Evolutionary conservation across 2,329 filamentous ascomycete genomes (phyloP).

Genomic region (Drechslerella dactyloides): DNA sequence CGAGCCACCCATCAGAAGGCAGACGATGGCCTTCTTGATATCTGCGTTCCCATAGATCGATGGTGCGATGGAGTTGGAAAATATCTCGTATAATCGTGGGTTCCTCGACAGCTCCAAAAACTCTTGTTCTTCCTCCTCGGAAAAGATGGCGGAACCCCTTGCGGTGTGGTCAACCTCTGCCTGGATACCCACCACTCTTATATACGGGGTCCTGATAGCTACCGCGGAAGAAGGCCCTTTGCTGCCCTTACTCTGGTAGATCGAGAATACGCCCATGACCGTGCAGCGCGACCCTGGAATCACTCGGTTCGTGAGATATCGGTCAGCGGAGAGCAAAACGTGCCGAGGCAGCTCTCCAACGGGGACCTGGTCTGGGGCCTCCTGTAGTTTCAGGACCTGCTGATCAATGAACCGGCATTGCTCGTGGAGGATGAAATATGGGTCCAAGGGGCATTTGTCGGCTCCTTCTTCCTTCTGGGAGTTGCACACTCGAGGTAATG

Average conservation of each 20-base stretch:
- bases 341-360: slow-evolving; percentile 95
- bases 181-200: slow-evolving; percentile 89
- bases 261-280: slow-evolving; percentile 96
- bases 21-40: slow-evolving; percentile 97
- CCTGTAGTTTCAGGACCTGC: slow-evolving; percentile 96
- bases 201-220: slow-evolving; percentile 92
- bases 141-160: slow-evolving; percentile 82
- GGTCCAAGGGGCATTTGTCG: slow-evolving; percentile 85
- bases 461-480: slow-evolving; percentile 67
- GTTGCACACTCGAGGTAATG: slow-evolving; percentile 79
- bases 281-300: slow-evolving; percentile 94
- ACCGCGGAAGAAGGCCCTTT: slow-evolving; percentile 83
- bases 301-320: slow-evolving; percentile 92
- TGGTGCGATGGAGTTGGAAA: slow-evolving; percentile 90
- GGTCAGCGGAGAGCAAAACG: slow-evolving; percentile 93
- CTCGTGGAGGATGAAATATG: slow-evolving; percentile 94
- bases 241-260: slow-evolving; percentile 89
- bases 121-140: slow-evolving; percentile 95
- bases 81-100: slow-evolving; percentile 88
- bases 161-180: slow-evolving; percentile 87
- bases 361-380: slow-evolving; percentile 95
- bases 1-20: slow-evolving; percentile 88
- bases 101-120: slow-evolving; percentile 88
- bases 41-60: slow-evolving; percentile 96
- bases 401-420: slow-evolving; percentile 95